Evolutionary conservation across 495 filamentous ascomycete species (phyloP).

Genomic region (Talaromyces liani): DNA sequence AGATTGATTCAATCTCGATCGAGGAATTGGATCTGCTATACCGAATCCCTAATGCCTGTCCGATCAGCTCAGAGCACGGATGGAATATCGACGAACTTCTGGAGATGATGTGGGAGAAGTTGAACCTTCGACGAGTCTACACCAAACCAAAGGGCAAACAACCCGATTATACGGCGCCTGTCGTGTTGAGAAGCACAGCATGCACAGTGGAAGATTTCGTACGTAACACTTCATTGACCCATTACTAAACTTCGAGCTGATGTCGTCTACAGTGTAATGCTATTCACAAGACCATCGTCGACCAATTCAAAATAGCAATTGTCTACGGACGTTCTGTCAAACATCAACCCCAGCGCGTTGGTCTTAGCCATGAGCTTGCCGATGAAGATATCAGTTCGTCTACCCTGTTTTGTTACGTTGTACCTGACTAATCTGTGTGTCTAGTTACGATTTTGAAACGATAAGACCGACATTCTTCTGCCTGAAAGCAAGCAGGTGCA

Average conservation of each 20-base stretch:
- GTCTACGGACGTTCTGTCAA: conserved; percentile 97
- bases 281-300: conserved; percentile 92
- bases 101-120: conserved; percentile 97
- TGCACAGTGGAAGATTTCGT: conserved; percentile 97
- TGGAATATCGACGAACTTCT: conserved; percentile 98
- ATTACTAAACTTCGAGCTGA: conserved; percentile 7
- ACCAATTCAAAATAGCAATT: conserved; percentile 90
- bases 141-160: conserved; percentile 95
- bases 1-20: conserved; percentile 96
- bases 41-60: conserved; percentile 91
- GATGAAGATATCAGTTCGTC: conserved; percentile 95
- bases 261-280: conserved; percentile 70
- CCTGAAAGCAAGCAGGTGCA: not conserved
- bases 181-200: conserved; percentile 72
- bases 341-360: conserved; percentile 96
- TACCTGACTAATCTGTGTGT: conserved; percentile 21
- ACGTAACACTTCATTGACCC: conserved; percentile 30
- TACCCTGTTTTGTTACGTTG: conserved; percentile 1
- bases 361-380: conserved; percentile 80
- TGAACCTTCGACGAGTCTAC: conserved; percentile 85
- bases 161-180: conserved; percentile 87
- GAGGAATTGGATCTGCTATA: conserved; percentile 95
- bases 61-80: conserved; percentile 95
- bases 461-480: conserved; percentile 36
- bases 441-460: conserved; percentile 92